Evolutionary conservation across 306 rosid genomes (phyloP).

Genomic region (Boehmeria nivea): DNA sequence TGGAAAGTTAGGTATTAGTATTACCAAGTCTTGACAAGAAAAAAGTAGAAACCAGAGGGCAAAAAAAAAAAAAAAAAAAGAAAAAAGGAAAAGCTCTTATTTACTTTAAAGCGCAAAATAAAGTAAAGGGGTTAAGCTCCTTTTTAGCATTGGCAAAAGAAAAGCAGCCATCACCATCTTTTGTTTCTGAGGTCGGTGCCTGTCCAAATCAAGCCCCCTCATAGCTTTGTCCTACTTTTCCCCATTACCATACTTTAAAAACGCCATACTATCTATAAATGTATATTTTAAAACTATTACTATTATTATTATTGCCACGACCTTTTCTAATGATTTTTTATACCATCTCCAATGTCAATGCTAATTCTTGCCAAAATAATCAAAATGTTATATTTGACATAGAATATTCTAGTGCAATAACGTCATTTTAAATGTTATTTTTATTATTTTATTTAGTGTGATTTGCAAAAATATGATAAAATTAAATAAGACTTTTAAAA

Average conservation of each 20-base stretch:
- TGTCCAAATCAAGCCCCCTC: slow-evolving; percentile 46
- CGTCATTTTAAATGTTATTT: no score
- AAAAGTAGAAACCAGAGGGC: not conserved
- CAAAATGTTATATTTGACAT: no score
- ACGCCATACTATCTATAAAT: not conserved
- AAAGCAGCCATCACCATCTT: slow-evolving; percentile 30
- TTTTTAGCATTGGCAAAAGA: slow-evolving; percentile 28
- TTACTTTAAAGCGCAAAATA: slow-evolving; percentile 21
- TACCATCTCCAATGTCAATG: no score
- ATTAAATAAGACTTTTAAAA: no score
- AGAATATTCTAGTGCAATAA: no score
- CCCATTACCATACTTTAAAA: slow-evolving; percentile 21
- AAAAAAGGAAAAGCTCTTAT: slow-evolving; percentile 23
- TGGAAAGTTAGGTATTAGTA: slow-evolving; percentile 32
- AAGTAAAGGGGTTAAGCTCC: slow-evolving; percentile 30
- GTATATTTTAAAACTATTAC: no score
- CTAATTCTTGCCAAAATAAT: no score
- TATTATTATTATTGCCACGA: no score
- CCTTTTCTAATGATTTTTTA: no score
- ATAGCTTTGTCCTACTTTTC: slow-evolving; percentile 36
- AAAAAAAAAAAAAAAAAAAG: slow-evolving; percentile 10
- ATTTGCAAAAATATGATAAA: no score
- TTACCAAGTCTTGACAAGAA: slow-evolving; percentile 19
- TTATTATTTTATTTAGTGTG: no score
- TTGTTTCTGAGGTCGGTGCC: slow-evolving; percentile 35